Base-by-base conservation (phyloP, 225 moss, liverwort and hornwort genomes). In the Ulota crispa region DNA sequence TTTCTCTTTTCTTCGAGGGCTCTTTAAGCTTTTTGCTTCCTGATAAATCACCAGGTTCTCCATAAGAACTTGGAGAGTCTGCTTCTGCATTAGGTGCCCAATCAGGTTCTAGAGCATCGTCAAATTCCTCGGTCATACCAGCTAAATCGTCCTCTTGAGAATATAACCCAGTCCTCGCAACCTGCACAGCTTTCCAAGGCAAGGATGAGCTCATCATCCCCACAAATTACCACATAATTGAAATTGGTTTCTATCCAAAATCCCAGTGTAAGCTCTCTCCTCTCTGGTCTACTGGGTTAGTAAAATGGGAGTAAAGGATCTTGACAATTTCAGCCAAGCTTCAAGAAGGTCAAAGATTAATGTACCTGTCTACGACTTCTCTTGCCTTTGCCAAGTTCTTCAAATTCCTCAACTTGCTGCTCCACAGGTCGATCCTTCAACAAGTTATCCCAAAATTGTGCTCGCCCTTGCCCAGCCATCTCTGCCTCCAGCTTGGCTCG, bases 311-410 rank as follows among this genome's bases (percentile, higher is more conserved):
- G 53, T 53, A 60, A 61, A 61, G 47, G 28, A 45, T 70, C 45
- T 70, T 45, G 45, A 55, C 34, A 12, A 72, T 53, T 23, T 55
- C 55, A 21, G 7, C 45, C 43, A 66, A 15, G 41, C 3, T 18
- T 50, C 18, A 56, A 68, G 19, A 72, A 24, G 16, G 39, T 52
- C 24, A 73, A 67, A 64, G 67, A 30, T 6, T 64, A 57, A 57
- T 66, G 76, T 57, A 99, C 98, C 94, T 99, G 93, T 74, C 92
- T 96, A 63, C 94, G 92, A 88, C 92, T 96, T 70, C 96, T 91
- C 74, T 96, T 99, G 80, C 98, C 95, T 86, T 91, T 99, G 27
- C 93, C 91, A 75, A 94, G 94, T 71, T 99, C 93, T 54, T 93
- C 91, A 72, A 86, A 84, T 70, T 94, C 94, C 77, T 86, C 79